A percentile compares a stretch with the other conserved stretches of the same genome.
Conservation (phyloP, 345 rosid species). For the Hibiscus syriacus region DNA sequence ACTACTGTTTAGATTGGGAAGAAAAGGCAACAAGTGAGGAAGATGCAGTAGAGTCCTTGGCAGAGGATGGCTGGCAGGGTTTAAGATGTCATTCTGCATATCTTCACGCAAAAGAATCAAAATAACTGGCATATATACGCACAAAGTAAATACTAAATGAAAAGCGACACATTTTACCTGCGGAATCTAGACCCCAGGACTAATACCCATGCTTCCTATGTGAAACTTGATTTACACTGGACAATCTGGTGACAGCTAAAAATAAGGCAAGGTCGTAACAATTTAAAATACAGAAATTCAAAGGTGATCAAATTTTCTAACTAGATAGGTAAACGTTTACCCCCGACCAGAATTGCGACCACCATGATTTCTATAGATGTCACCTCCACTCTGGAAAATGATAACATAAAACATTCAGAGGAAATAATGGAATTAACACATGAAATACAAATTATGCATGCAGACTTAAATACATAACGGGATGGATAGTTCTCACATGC, state of each 20-base stretch:
- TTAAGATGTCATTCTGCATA: slow-evolving; percentile 19
- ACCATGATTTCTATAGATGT: slow-evolving; percentile 8
- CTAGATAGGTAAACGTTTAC: slow-evolving; percentile 15
- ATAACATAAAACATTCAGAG: slow-evolving; percentile 1
- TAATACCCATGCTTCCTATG: slow-evolving; percentile 47
- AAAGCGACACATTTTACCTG: slow-evolving; percentile 1
- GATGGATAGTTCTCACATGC: not conserved
- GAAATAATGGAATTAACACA: not conserved
- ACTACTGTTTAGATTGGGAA: slow-evolving; percentile 7
- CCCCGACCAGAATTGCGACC: slow-evolving; percentile 32
- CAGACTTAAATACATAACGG: not conserved
- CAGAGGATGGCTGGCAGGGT: not conserved
- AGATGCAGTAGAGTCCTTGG: slow-evolving; percentile 28
- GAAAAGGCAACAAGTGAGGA: slow-evolving; percentile 7
- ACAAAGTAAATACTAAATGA: not conserved
- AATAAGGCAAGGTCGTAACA: not conserved
- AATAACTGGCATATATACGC: slow-evolving; percentile 3
- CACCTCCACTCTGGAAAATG: slow-evolving; percentile 25
- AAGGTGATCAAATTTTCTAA: not conserved
- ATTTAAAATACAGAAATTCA: not conserved
- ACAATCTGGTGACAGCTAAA: not conserved
- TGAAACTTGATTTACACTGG: slow-evolving; percentile 30
- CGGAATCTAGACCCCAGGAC: slow-evolving; percentile 9
- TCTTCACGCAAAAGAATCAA: slow-evolving; percentile 6
- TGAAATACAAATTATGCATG: not conserved